Evolutionary conservation across 2,329 filamentous ascomycete species (phyloP).

Genomic region (Monosporascus sp.): DNA sequence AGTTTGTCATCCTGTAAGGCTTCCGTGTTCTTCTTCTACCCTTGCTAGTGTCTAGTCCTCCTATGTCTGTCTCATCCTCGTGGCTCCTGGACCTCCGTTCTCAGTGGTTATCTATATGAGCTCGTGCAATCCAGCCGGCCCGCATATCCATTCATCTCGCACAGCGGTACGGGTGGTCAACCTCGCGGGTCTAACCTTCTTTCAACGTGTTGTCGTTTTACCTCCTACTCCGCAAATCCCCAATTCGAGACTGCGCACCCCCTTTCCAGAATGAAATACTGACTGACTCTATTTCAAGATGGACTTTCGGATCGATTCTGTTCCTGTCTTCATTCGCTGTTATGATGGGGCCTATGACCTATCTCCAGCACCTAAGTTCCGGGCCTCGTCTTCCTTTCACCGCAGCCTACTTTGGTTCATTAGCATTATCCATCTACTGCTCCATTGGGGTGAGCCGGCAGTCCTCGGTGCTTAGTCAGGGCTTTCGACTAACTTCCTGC

Average conservation of each 20-base stretch:
- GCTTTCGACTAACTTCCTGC: conserved; percentile 17
- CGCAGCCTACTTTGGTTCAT: conserved; percentile 89
- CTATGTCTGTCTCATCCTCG: conserved; percentile 6
- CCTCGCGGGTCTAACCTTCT: conserved; percentile 17
- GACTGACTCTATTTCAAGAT: conserved; percentile 52
- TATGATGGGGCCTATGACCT: conserved; percentile 84
- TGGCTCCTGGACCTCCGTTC: neutral
- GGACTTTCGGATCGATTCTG: conserved; percentile 86
- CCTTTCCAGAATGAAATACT: conserved; percentile 13
- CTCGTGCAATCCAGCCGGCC: conserved; percentile 24
- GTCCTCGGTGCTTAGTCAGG: neutral
- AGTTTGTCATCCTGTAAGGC: conserved; percentile 93
- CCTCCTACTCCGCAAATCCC: conserved; percentile 3
- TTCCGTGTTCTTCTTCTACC: conserved; percentile 5
- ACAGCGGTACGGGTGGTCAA: conserved; percentile 18
- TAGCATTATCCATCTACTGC: conserved; percentile 85
- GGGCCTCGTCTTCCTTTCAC: conserved; percentile 85
- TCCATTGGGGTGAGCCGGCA: conserved; percentile 73
- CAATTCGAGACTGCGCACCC: neutral
- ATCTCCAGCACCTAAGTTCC: conserved; percentile 79
- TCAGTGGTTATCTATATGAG: conserved; percentile 11
- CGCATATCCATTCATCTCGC: conserved; percentile 25
- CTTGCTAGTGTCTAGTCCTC: conserved; percentile 10
- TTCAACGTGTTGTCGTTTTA: conserved; percentile 8
- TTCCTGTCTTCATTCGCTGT: conserved; percentile 92